Base-by-base conservation (phyloP, 139 green algal species). In the Coelastrella sp. region DNA sequence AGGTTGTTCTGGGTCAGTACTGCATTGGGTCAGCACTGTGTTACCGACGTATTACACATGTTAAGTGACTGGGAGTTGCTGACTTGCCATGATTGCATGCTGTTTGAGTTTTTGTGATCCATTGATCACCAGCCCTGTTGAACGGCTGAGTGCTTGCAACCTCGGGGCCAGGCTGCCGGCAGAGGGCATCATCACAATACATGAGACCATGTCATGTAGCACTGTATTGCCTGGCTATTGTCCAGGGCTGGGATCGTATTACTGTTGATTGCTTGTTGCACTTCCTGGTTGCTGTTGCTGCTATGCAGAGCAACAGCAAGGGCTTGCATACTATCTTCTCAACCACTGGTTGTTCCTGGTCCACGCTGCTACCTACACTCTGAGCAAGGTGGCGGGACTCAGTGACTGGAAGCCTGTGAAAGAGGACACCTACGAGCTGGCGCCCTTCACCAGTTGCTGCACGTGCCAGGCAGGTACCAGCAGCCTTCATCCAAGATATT, bases 381-480 rank as follows among this genome's bases (percentile, higher is more conserved):
- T 91, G 4, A 19, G 64, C 19, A 80, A 88, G 68, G 88, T 91
- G 10, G 79, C 88, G 16, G 47, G 74, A 57, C 68, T 91, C 13
- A 91, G 88, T 68, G 20, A 64, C 19, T 91, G 88, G 88, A 73
- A 87, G 68, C 73, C 76, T 54, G 66, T 75, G 7, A 22, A 58
- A 23, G 61, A 90, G 86, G 76, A 57, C 10, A 7, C 23, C 32
- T 90, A 90, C 54, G 74, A 84, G 56, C 47, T 73, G 76, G 86
- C 86, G 23, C 76, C 77, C 4, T 85, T 85, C 61, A 80, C 17
- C 61, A 77, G 22, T 17, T 90, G 86, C 86, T 90, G 86, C 76
- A 85, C 10, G 32, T 54, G 75, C 86, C 5, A 56, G 54, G 22
- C 32, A 59, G 16, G 47, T 90, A 5, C 86, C 86, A 4, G 19